Evolutionary conservation across 148 eudicot species (phyloP).

Genomic region (Rhododendron ovatum): DNA sequence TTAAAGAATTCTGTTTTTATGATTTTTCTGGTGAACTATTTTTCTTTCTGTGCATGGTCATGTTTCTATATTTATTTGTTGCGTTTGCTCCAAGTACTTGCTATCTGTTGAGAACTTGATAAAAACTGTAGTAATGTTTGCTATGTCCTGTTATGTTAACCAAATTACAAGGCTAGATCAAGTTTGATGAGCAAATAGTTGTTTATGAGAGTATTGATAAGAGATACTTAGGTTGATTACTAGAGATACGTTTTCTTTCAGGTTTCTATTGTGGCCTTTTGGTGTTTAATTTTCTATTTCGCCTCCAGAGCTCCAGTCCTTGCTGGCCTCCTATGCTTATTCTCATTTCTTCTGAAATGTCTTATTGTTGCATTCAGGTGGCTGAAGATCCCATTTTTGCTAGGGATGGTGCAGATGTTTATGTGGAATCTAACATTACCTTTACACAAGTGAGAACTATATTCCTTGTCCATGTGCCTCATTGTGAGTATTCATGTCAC

Average conservation of each 20-base stretch:
- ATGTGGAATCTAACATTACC: slow-evolving; percentile 66
- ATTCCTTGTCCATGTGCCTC: neutral
- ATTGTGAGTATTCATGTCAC: neutral
- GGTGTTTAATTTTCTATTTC: neutral
- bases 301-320: neutral
- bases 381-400: slow-evolving; percentile 56
- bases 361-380: slow-evolving; percentile 45
- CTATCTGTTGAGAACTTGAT: neutral
- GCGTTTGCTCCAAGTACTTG: neutral
- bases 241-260: too few species aligned
- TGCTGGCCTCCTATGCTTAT: neutral
- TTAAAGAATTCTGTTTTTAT: neutral
- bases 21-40: neutral
- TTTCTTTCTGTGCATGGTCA: neutral
- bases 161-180: neutral
- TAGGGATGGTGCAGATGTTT: slow-evolving; percentile 74
- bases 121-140: neutral
- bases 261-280: neutral
- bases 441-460: slow-evolving; percentile 62
- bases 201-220: neutral
- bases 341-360: neutral
- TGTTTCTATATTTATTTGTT: neutral
- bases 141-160: neutral
- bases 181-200: neutral
- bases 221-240: neutral